Conservation (phyloP, 2,329 filamentous ascomycete species). For the Venturia carpophila region DNA sequence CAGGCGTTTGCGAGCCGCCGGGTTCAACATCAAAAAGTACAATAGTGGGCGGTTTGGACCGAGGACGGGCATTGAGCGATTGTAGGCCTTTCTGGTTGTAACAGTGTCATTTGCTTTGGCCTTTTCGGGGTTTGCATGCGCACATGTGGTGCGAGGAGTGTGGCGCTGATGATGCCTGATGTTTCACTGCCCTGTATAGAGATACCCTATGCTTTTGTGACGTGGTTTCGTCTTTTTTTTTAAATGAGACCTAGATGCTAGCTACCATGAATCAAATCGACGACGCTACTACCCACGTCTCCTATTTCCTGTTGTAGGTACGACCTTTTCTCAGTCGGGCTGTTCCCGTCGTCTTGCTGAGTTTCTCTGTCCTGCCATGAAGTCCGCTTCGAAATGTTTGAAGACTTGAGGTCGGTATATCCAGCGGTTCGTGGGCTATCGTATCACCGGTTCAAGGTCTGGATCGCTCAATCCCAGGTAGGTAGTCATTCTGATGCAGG, state of each 20-base stretch:
- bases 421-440: too few species aligned
- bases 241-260: neutral
- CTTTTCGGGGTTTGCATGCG: neutral
- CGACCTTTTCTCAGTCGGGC: too few species aligned
- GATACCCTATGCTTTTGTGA: slow-evolving; percentile 10
- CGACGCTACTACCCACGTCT: neutral
- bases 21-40: slow-evolving; percentile 29
- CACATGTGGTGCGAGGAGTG: neutral
- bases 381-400: too few species aligned
- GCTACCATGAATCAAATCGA: neutral
- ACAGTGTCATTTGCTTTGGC: too few species aligned
- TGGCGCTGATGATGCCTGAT: neutral
- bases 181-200: neutral
- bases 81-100: slow-evolving; percentile 20
- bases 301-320: too few species aligned
- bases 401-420: too few species aligned
- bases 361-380: too few species aligned
- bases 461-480: too few species aligned
- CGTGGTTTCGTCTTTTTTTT: neutral
- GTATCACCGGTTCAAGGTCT: too few species aligned
- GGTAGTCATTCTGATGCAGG: too few species aligned
- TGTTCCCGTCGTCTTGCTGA: too few species aligned
- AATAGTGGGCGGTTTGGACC: slow-evolving; percentile 33
- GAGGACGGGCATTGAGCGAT: slow-evolving; percentile 29
- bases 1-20: slow-evolving; percentile 29